phyloP scores from a whole-genome alignment of 2,329 filamentous ascomycete species.

The Tolypocladium inflatum region DNA sequence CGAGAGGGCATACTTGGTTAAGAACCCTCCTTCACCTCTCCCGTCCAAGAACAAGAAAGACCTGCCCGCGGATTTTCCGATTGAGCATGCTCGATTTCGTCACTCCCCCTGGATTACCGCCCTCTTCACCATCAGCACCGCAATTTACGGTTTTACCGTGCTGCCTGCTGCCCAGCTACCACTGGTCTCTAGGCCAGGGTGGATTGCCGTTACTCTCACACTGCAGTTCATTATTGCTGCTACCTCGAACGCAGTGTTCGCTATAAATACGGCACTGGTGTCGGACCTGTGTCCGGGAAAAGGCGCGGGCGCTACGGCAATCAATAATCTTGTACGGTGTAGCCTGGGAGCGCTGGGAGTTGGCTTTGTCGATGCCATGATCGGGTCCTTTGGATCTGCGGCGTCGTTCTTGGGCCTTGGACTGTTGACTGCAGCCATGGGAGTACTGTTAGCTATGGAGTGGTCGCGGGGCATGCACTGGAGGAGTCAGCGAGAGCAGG shows the following conservation, averaged over 20 bases:
- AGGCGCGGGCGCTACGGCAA: constrained; percentile 20
- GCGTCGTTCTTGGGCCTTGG: constrained; percentile 3
- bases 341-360: constrained; percentile 18
- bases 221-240: constrained; percentile 25
- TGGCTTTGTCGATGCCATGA: constrained; percentile 5
- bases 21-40: constrained; percentile 6
- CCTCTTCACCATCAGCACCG: constrained; percentile 27
- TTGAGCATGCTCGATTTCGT: constrained; percentile 29
- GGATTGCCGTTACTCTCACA: constrained; percentile 3
- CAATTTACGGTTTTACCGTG: constrained; percentile 16
- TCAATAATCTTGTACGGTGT: constrained; percentile 23
- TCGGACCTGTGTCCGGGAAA: constrained; percentile 20
- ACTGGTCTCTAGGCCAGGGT: background rate
- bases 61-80: constrained; percentile 27
- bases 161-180: background rate
- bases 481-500: background rate
- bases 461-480: constrained; percentile 3
- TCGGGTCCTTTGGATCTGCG: background rate
- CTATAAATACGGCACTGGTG: constrained; percentile 21
- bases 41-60: constrained; percentile 7
- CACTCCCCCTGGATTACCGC: constrained; percentile 28
- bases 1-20: constrained; percentile 17
- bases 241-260: constrained; percentile 25
- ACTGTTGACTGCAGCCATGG: background rate
- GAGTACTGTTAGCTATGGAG: background rate